Evolutionary conservation across 2,329 filamentous ascomycete species (phyloP), one percentile per base, ranked within the genome.

Genomic region (Cercospora beticola): DNA sequence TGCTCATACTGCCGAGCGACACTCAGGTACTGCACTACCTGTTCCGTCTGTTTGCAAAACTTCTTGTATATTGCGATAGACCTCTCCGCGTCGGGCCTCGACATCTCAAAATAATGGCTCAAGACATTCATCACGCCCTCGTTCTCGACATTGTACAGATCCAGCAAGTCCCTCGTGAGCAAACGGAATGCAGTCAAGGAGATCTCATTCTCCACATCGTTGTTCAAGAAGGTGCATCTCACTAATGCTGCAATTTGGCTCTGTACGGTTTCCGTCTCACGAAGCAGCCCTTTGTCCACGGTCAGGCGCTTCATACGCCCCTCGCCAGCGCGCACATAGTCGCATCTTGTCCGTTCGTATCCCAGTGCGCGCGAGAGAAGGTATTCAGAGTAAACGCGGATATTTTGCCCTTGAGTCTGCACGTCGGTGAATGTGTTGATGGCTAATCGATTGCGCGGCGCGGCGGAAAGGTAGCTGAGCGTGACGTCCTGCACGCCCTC

Each of bases 31-130:
- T 93, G 89, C 16, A 99, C 94, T 0, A 98, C 94, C 72, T 90
- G 88, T 74, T 98, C 94, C 6, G 95, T 99, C 79, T 97, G 94
- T 75, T 88, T 91, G 16, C 93, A 93, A 77, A 99, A 99, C 16
- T 86, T 91, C 78, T 94, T 92, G 82, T 99, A 99, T 70, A 99
- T 94, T 69, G 89, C 87, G 82, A 99, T 88, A 67, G 95, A 93
- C 71, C 94, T 88, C 79, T 97, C 93, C 68, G 95, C 96, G 80
- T 99, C 95, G 28, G 92, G 86, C 76, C 92, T 92, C 62, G 95
- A 97, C 91, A 99, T 94, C 82, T 99, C 95, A 76, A 99, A 99
- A 81, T 98, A 99, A 80, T 96, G 92, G 75, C 94, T 93, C 67
- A 99, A 84, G 68, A 99, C 93, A 80, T 97, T 97, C 82, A 99